Percentiles rank a stretch among this genome's conserved stretches.
Conservation (phyloP, 306 rosid genomes). For the Neltuma alba region DNA sequence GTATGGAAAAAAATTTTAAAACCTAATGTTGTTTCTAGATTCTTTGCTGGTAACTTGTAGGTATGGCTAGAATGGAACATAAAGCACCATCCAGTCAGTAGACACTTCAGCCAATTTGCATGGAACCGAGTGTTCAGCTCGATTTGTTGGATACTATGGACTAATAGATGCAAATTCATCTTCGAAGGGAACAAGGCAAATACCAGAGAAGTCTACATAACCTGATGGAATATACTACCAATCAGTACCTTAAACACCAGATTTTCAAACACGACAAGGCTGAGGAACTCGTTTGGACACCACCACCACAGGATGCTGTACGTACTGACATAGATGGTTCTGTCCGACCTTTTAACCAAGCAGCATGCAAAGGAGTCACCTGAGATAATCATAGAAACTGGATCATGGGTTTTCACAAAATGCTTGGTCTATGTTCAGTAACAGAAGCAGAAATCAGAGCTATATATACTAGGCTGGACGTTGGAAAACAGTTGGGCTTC, state of each 20-base stretch:
- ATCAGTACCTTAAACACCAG: not conserved
- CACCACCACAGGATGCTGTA: not conserved
- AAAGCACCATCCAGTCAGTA: not conserved
- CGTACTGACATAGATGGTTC: not conserved
- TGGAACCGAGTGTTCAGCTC: not conserved
- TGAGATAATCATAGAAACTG: not conserved
- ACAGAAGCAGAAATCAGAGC: too few species aligned
- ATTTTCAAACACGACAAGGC: too few species aligned
- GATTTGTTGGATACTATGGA: not conserved
- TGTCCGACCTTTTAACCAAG: fast-evolving
- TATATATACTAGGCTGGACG: too few species aligned
- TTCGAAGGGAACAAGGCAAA: too few species aligned
- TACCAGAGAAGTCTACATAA: not conserved
- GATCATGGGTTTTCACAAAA: not conserved
- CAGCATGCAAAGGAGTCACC: not conserved
- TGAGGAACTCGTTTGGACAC: not conserved
- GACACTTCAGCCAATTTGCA: fast-evolving
- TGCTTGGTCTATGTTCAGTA: not conserved
- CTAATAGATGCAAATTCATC: not conserved
- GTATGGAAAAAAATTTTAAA: not conserved
- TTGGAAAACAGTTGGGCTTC: too few species aligned
- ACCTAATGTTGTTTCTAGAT: not conserved
- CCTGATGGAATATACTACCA: not conserved
- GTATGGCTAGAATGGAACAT: not conserved
- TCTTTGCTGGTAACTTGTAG: not conserved